Percentiles rank a stretch among this genome's conserved stretches.
These are phyloP conservation scores for Rhodofomes roseus DNA, from an alignment of 1,284 basidiomycete species.

Conservation along the genomic window DNA sequence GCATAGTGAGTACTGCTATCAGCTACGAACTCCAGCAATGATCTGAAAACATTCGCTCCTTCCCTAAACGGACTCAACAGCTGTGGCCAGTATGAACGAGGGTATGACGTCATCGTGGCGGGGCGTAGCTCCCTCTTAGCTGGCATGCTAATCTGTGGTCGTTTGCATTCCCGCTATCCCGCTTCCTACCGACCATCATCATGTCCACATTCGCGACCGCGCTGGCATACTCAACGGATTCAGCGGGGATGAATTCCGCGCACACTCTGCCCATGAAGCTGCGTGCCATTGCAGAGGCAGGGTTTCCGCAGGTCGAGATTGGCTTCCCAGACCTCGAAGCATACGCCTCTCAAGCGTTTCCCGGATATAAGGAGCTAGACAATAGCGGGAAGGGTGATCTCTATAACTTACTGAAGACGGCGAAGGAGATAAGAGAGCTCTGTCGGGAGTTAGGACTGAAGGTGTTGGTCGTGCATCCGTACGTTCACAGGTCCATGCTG, in stretches of 20 bases:
- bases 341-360: conserved; percentile 20
- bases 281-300: conserved; percentile 26
- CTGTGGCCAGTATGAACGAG: neutral
- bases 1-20: too few relatives aligned
- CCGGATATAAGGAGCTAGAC: conserved; percentile 23
- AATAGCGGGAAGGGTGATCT: conserved; percentile 23
- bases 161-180: neutral
- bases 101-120: neutral
- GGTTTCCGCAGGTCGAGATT: conserved; percentile 26
- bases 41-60: too few relatives aligned
- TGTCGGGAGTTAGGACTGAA: conserved; percentile 21
- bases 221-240: conserved; percentile 28
- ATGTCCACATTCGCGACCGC: conserved; percentile 9
- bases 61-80: too few relatives aligned
- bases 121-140: neutral
- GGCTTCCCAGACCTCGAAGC: conserved; percentile 30
- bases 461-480: conserved; percentile 23
- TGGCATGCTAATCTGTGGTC: neutral
- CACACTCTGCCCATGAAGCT: conserved; percentile 29
- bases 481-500: neutral
- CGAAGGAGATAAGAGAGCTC: conserved; percentile 17
- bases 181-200: neutral
- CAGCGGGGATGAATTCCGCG: conserved; percentile 30
- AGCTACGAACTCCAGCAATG: too few relatives aligned
- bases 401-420: conserved; percentile 20